These are phyloP conservation scores for Knufia fluminis DNA, from an alignment of 2,329 filamentous ascomycete genomes.

Conservation along the genomic window DNA sequence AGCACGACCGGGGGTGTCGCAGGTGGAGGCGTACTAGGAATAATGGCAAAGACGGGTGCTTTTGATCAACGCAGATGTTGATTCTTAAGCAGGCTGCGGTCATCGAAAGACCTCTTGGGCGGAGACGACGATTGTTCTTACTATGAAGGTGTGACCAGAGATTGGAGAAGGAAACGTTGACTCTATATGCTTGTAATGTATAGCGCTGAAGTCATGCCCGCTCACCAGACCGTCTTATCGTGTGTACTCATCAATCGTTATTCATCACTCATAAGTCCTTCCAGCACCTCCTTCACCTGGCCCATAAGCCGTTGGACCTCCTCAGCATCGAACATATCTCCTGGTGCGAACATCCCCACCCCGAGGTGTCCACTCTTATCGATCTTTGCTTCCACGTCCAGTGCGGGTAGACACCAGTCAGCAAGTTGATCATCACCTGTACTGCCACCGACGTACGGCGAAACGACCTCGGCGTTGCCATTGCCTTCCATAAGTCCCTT, in stretches of 20 bases:
- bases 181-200: too few species aligned
- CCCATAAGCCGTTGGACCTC: slow-evolving; percentile 30
- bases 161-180: too few species aligned
- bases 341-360: slow-evolving; percentile 45
- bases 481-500: not conserved
- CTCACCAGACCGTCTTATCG: too few species aligned
- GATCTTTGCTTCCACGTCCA: slow-evolving; percentile 49
- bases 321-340: slow-evolving; percentile 33
- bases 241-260: not conserved
- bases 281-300: slow-evolving; percentile 17
- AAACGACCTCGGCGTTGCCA: slow-evolving; percentile 1
- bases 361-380: slow-evolving; percentile 37
- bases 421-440: not conserved
- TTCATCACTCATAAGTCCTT: not conserved
- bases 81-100: too few species aligned
- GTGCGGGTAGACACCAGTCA: slow-evolving; percentile 32
- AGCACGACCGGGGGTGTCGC: too few species aligned
- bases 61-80: too few species aligned
- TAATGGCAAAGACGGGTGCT: too few species aligned
- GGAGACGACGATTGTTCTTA: too few species aligned
- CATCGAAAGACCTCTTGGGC: too few species aligned
- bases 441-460: slow-evolving; percentile 14
- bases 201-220: too few species aligned
- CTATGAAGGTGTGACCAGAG: too few species aligned
- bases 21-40: too few species aligned